Percentiles rank a stretch among this genome's conserved stretches.
Conservation (phyloP, 805 yeast genomes). For the Ogataea corticis region DNA sequence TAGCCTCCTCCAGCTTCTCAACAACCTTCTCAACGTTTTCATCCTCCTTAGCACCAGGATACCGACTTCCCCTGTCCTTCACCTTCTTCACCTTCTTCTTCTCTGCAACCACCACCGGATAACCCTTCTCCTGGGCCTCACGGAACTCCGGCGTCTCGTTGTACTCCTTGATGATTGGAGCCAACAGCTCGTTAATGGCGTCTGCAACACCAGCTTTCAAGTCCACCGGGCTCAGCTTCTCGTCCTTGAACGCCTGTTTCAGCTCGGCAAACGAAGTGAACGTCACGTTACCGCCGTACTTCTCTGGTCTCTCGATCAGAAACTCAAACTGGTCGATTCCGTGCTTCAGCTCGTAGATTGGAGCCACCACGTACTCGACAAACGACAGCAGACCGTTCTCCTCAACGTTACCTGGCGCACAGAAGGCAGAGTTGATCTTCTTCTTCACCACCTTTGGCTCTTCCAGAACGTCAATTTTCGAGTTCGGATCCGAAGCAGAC, state of each 20-base stretch:
- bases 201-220: conserved; percentile 90
- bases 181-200: conserved; percentile 75
- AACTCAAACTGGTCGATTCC: conserved; percentile 63
- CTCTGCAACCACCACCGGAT: conserved; percentile 70
- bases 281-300: conserved; percentile 91
- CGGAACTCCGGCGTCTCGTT: conserved; percentile 66
- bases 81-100: conserved; percentile 70
- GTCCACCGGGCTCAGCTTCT: conserved; percentile 87
- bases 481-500: conserved; percentile 99
- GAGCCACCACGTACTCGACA: conserved; percentile 79
- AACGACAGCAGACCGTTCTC: conserved; percentile 91
- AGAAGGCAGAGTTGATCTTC: conserved; percentile 89
- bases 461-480: conserved; percentile 91
- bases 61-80: conserved; percentile 86
- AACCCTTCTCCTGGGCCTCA: conserved; percentile 74
- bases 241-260: conserved; percentile 68
- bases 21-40: conserved; percentile 35
- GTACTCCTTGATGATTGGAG: conserved; percentile 78
- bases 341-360: conserved; percentile 75
- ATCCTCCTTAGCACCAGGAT: conserved; percentile 65
- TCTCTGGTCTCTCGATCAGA: conserved; percentile 86
- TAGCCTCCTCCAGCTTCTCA: conserved; percentile 41
- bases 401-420: conserved; percentile 91
- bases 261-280: conserved; percentile 68
- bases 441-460: conserved; percentile 85